phyloP scores from a whole-genome alignment of 2,329 filamentous ascomycete genomes.

The Penicillium sp. region DNA sequence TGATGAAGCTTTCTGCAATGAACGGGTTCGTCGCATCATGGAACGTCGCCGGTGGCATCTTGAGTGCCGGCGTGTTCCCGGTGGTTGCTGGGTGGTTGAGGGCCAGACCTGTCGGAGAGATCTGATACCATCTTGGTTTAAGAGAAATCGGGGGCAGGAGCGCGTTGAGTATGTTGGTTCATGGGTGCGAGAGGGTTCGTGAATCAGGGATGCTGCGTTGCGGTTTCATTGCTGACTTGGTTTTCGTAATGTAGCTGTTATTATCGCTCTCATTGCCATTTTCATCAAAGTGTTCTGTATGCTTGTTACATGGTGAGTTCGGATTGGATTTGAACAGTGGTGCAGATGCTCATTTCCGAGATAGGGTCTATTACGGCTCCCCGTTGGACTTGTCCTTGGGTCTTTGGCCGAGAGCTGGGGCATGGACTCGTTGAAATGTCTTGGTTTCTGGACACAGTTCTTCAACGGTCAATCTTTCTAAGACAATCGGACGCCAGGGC shows the following conservation, averaged over 20 bases:
- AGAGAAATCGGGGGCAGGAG: conserved; percentile 17
- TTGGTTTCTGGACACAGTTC: neutral
- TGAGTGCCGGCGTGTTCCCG: conserved; percentile 34
- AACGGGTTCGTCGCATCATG: conserved; percentile 44
- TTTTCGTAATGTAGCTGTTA: conserved; percentile 1
- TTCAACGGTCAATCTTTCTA: neutral
- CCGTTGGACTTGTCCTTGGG: neutral
- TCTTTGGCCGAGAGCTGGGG: neutral
- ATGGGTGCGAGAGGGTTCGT: conserved; percentile 33
- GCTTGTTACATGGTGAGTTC: neutral
- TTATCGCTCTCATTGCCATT: conserved; percentile 1
- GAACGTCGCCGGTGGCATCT: conserved; percentile 40
- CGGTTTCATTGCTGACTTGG: neutral
- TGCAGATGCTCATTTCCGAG: neutral
- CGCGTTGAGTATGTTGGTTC: conserved; percentile 5
- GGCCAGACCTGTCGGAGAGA: conserved; percentile 35
- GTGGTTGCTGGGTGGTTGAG: conserved; percentile 41
- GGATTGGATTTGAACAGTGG: neutral
- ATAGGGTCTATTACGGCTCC: neutral
- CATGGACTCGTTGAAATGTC: neutral
- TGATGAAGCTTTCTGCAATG: conserved; percentile 44
- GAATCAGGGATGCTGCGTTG: neutral
- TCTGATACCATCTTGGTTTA: conserved; percentile 31
- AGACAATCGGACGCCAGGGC: no score
- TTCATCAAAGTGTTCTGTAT: conserved; percentile 3